Base-by-base conservation (phyloP, 192 early-diverging fungal genomes). In the Thamnidium elegans region DNA sequence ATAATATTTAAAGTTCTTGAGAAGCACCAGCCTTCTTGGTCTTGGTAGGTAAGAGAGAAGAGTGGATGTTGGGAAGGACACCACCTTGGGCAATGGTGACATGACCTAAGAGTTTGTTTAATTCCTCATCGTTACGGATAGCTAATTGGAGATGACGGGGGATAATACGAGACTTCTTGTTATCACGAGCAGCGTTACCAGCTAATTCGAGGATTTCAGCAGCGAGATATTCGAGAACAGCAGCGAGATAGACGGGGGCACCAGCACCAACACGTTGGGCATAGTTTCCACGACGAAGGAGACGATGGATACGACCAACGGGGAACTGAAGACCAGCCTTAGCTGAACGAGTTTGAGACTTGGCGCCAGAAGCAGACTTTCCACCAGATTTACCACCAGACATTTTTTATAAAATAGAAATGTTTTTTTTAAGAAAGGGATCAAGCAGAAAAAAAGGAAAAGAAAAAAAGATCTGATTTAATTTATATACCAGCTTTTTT, bases 181-280 rank as follows among this genome's bases (percentile, higher is more conserved):
- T 92, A 79, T 92, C 90, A 70, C 90, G 86, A 59, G 91, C 89
- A 63, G 93, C 93, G 73, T 94, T 94, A 55, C 92, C 92, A 39
- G 92, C 92, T 45, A 94, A 78, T 72, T 94, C 92, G 68, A 94
- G 87, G 65, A 94, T 93, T 86, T 94, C 92, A 63, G 92, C 92
- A 64, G 81, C 85, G 52, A 94, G 82, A 81, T 94, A 94, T 77
- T 94, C 93, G 58, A 94, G 86, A n/a, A 94, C 93, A 66, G 93
- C 93, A 65, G 93, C 93, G 2, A 61, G 45, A 23, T 93, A 94
- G 53, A 94, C 92, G 67, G 92, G 92, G 26, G 92, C 89, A 71
- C 90, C 91, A 56, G 88, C 89, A 71, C 88, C 92, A 54, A 93
- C 84, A 76, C 92, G 85, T 63, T 86, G 58, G 6, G 58, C 19